Percentiles rank a stretch among this genome's conserved stretches.
These are phyloP conservation scores for Vitis hybrid DNA, from an alignment of 177 flowering plant genomes.

Conservation along the genomic window DNA sequence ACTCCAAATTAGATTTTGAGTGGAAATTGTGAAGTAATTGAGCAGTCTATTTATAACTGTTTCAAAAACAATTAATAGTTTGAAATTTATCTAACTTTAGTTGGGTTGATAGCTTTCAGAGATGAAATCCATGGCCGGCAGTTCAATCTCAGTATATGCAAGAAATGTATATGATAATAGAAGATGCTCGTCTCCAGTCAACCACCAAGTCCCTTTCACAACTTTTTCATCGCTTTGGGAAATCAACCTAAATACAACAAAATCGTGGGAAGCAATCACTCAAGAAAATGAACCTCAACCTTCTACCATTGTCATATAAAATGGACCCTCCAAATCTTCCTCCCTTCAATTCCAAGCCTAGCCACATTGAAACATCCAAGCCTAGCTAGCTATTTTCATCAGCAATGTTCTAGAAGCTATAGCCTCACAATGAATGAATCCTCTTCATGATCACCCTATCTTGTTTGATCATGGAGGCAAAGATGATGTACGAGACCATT, in stretches of 20 bases:
- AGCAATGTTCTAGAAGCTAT: neutral
- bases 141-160: neutral
- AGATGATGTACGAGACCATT: constrained; percentile 1
- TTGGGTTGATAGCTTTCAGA: constrained; percentile 12
- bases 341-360: neutral
- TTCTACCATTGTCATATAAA: neutral
- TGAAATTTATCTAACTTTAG: constrained; percentile 2
- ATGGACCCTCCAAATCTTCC: neutral
- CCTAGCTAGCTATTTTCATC: neutral
- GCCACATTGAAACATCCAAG: too few relatives aligned
- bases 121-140: constrained; percentile 8
- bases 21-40: too few relatives aligned
- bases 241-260: neutral
- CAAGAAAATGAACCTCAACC: constrained; percentile 1
- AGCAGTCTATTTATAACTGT: too few relatives aligned
- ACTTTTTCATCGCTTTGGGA: neutral
- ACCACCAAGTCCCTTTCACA: constrained; percentile 15
- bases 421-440: neutral
- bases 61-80: too few relatives aligned
- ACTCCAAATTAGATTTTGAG: too few relatives aligned
- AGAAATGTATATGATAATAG: neutral
- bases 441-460: neutral
- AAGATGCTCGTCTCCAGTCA: constrained; percentile 8
- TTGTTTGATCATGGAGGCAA: neutral
- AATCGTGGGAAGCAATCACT: constrained; percentile 17